phyloP scores from a whole-genome alignment of 108 stramenopile genomes.

The Nitzschia sp. region DNA sequence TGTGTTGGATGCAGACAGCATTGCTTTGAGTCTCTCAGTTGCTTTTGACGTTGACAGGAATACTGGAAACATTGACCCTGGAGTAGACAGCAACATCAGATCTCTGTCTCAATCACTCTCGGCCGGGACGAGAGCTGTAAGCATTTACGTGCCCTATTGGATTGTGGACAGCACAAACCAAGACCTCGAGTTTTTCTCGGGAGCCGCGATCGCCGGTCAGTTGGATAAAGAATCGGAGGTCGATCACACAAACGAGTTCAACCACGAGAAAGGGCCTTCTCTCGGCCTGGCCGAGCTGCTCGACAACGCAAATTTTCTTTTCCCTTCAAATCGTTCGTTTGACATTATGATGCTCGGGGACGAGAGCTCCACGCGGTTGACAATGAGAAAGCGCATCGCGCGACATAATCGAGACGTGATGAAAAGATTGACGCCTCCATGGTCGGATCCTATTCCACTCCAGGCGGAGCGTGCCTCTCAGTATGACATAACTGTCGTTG shows the following conservation, averaged over 20 bases:
- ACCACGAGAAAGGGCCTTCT: neutral
- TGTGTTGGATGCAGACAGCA: slow-evolving; percentile 33
- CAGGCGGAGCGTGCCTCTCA: slow-evolving; percentile 6
- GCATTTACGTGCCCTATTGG: slow-evolving; percentile 53
- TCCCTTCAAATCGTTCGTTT: slow-evolving; percentile 25
- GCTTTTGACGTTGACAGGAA: slow-evolving; percentile 17
- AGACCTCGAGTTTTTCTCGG: slow-evolving; percentile 50
- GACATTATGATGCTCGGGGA: slow-evolving; percentile 59
- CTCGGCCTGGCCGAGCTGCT: slow-evolving; percentile 49
- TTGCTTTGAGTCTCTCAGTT: slow-evolving; percentile 40
- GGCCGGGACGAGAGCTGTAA: slow-evolving; percentile 31
- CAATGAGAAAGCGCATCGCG: slow-evolving; percentile 35
- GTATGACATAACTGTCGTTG: slow-evolving; percentile 42
- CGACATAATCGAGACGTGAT: slow-evolving; percentile 12
- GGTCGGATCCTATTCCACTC: slow-evolving; percentile 57
- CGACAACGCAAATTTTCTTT: slow-evolving; percentile 30
- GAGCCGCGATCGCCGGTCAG: slow-evolving; percentile 42
- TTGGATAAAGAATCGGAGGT: slow-evolving; percentile 7
- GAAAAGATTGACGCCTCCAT: slow-evolving; percentile 32
- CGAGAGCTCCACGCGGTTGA: slow-evolving; percentile 36
- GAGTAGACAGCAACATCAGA: slow-evolving; percentile 2
- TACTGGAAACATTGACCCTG: slow-evolving; percentile 1
- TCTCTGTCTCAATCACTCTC: slow-evolving; percentile 22
- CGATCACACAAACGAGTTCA: neutral
- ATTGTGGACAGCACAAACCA: slow-evolving; percentile 54